Conservation (phyloP, 2,329 filamentous ascomycete genomes). For the Cladosporium sp. region DNA sequence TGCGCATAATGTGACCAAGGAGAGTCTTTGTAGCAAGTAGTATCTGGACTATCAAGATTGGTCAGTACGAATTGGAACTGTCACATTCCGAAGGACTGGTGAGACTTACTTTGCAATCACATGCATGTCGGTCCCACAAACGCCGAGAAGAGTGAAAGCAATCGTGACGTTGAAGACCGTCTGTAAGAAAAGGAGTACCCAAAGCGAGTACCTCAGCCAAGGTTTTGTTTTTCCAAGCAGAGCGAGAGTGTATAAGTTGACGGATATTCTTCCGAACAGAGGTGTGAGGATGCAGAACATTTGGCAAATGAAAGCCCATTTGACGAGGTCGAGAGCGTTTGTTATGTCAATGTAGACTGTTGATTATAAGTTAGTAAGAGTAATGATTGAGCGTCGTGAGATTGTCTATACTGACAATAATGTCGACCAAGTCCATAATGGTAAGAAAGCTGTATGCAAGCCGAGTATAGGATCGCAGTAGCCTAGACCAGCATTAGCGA, state of each 20-base stretch:
- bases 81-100: no score
- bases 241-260: slow-evolving; percentile 3
- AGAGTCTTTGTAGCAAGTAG: slow-evolving; percentile 2
- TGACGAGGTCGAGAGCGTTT: neutral
- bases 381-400: neutral
- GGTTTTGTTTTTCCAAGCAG: neutral
- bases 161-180: slow-evolving; percentile 1
- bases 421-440: slow-evolving; percentile 10
- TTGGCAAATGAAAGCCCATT: slow-evolving; percentile 2
- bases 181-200: slow-evolving; percentile 2
- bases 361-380: neutral
- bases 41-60: neutral
- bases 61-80: neutral
- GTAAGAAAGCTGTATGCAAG: slow-evolving; percentile 3
- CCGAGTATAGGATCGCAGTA: neutral
- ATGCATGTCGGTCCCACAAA: neutral
- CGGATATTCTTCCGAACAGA: slow-evolving; percentile 2
- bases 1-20: slow-evolving; percentile 5
- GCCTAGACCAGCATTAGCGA: neutral
- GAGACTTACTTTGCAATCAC: slow-evolving; percentile 3
- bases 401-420: neutral
- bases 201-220: neutral
- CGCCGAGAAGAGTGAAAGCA: neutral
- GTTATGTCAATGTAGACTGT: slow-evolving; percentile 1
- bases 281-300: slow-evolving; percentile 2